Base-by-base conservation (phyloP, 176 grass and related monocot genomes). In the Bonia amplexicaulis region DNA sequence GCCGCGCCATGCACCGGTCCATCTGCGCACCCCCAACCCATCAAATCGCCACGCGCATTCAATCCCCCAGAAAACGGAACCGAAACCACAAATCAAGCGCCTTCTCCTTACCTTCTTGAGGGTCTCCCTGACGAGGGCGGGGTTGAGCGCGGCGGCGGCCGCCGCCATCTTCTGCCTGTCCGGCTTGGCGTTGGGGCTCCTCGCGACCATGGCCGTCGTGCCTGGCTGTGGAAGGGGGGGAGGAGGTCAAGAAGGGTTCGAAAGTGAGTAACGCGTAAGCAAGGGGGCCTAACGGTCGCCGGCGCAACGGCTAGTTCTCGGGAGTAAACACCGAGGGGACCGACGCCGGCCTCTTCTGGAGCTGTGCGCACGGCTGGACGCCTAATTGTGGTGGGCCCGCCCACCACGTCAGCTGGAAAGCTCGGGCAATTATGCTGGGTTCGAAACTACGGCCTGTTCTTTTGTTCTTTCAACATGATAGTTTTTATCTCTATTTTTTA, bases 1-100 rank as follows among this genome's bases (percentile, higher is more conserved):
- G 89, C 52, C 91, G 93, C 47, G 91, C 89, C 95, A 97, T 92
- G 92, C 95, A 97, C 48, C 87, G 71, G 70, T 97, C 95, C 86
- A 97, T 87, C 92, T 97, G 92, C 69, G 2, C 67, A 47, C 71
- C 17, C 47, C 29, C 0, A 63, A 41, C 17, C 70, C 44, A 25
- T 26, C 46, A 17, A 25, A 66, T 2, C n/a, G 31, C 37, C 27
- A 42, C n/a, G 42, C 42, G 42, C 42, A 44, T 44, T 44, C 42
- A 64, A 11, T 20, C 68, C 25, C 2, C n/a, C 6, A 44, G 6
- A 37, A 45, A 44, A 87, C 29, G 0, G 42, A 20, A 61, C 11
- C 1, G 22, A 53, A 23, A n/a, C 22, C 2, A 69, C 6, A 0
- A 6, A 44, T 33, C 45, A 40, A 66, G 5, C 9, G 22, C 17